Evolutionary conservation across 805 yeast genomes (phyloP), one percentile per base, ranked within the genome.

Genomic region (Cyberlindnera americana): DNA sequence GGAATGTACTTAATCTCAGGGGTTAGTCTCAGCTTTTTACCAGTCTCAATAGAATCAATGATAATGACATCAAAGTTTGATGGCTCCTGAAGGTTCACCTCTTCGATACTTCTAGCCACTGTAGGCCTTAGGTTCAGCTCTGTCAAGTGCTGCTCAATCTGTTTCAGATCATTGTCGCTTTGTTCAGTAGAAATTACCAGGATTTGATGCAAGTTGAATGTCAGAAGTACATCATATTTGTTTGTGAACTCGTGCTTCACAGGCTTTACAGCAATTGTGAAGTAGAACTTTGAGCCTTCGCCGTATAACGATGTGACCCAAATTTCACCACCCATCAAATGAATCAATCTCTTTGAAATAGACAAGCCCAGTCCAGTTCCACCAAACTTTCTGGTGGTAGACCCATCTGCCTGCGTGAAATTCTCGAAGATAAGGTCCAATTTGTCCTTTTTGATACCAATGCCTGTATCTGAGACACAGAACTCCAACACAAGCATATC

Each of bases 381-480:
- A 53, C 95, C 96, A 59, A 87, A 88, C 61, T 84, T 86, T 60
- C 95, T 75, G 1, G 95, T 87, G 2, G 95, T 87, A 5, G 95
- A 85, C 28, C 96, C 96, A 65, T 87, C 96, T 8, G 95, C 95
- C 61, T 87, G 96, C 51, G 95, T 83, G 68, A 87, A 87, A 6
- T 90, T 87, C 56, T 87, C 95, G 56, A 87, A 87, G 54, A 87
- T 88, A 24, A 87, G 70, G 24, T 87, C 95, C 29, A 87, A 68
- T 56, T 87, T 87, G 54, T 88, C 95, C 57, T 77, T 79, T 57
- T 81, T 86, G 52, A 87, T 87, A 51, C 96, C 96, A 48, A 88
- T 87, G 57, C 95, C 95, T 1, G 95, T 87, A 61, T 87, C 96
- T 47, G 87, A 75, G 8, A 87, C 95, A 64, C 95, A 85, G 53